Evolutionary conservation across 2,329 filamentous ascomycete species (phyloP), one percentile per base, ranked within the genome.

Genomic region (Beauveria medogensis): DNA sequence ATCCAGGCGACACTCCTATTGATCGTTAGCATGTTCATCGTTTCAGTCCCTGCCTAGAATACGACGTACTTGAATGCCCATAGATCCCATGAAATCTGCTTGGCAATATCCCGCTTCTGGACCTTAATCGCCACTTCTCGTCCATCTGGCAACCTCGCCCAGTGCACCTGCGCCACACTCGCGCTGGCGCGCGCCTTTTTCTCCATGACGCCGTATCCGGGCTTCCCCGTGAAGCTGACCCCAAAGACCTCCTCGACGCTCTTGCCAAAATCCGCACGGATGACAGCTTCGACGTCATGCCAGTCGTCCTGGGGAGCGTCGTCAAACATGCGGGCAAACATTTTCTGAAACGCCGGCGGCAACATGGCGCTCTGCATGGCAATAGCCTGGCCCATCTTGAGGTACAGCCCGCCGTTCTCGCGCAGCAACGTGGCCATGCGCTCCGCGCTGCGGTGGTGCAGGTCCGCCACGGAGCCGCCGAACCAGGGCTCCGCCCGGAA

Each of bases 381-480:
- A 66, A 99, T 93, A 5, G 94, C 94, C 79, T 99, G 94, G 0
- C 94, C 94, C 62, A 99, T 97, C 81, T 99, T 99, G 70, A 97
- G 80, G 71, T 97, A 99, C 20, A 99, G 76, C 0, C 94, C 94
- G 63, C 94, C 93, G 80, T 99, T 99, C 60, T 84, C 78, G 28
- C 90, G 83, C 66, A 97, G 80, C 64, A 99, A 77, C 34, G 93
- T 81, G 63, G 91, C 96, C 43, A 97, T 77, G 28, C 90, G 82
- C 75, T 92, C 85, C 0, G 94, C 94, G 70, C 89, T 96, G 63
- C 94, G 87, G 43, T 82, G 78, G 74, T 99, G 94, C 55, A 97
- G 77, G 62, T 91, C 90, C 47, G 84, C 81, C 46, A 96, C 85
- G 22, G 85, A 87, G 55, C 87, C 84, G 26, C 88, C 91, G 55